These are phyloP conservation scores for Globisporangium barbulae DNA, from an alignment of 352 stramenopile species.

Conservation along the genomic window DNA sequence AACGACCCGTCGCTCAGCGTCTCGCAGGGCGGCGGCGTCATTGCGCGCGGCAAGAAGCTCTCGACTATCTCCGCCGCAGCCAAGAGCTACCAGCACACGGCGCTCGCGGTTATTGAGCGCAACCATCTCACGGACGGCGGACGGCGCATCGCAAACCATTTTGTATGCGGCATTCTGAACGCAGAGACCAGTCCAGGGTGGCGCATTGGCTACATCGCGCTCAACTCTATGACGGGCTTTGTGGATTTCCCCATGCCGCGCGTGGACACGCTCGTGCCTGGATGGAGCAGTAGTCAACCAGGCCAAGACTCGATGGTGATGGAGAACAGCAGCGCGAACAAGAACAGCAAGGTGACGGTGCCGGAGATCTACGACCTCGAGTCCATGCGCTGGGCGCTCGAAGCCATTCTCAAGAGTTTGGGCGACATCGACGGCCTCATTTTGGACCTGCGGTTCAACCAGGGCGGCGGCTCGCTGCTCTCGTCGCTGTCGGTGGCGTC, in stretches of 20 bases:
- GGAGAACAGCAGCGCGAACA: constrained; percentile 8
- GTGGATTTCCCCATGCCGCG: constrained; percentile 72
- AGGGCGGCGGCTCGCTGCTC: constrained; percentile 61
- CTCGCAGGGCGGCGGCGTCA: constrained; percentile 22
- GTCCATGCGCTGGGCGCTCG: constrained; percentile 83
- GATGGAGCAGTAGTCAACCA: constrained; percentile 26
- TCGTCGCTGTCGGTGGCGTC: constrained; percentile 64
- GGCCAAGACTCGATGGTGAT: constrained; percentile 17
- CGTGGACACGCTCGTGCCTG: constrained; percentile 54
- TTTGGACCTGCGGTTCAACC: constrained; percentile 73
- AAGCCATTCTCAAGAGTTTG: constrained; percentile 67
- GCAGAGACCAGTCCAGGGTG: constrained; percentile 68
- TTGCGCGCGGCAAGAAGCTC: constrained; percentile 29
- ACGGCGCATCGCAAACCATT: constrained; percentile 54
- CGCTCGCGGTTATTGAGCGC: constrained; percentile 45
- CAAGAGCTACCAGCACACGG: constrained; percentile 30
- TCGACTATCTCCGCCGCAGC: constrained; percentile 20
- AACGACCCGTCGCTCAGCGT: constrained; percentile 64
- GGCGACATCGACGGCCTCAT: constrained; percentile 69
- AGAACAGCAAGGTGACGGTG: constrained; percentile 30
- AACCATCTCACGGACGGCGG: constrained; percentile 58
- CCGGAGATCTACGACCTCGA: constrained; percentile 85
- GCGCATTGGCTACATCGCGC: constrained; percentile 72
- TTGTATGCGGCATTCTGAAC: constrained; percentile 71
- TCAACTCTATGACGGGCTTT: constrained; percentile 76